Conservation (phyloP, 225 moss, liverwort and hornwort genomes). For the Pseudisothecium myosuroides region DNA sequence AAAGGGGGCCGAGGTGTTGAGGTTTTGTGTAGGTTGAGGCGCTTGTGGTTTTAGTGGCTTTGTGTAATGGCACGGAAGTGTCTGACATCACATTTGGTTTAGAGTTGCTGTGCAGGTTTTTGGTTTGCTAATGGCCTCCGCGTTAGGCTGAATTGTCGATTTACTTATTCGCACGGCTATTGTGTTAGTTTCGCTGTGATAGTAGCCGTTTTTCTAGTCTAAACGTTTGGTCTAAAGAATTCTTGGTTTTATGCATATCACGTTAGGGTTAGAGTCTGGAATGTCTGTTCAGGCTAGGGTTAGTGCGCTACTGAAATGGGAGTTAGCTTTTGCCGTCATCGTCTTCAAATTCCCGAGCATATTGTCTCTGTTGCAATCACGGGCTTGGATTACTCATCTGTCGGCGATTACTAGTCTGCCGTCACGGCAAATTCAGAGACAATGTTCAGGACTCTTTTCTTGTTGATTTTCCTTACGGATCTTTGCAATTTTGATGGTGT, state of each 20-base stretch:
- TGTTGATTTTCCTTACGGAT: background rate
- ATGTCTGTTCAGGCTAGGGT: background rate
- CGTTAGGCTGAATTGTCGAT: background rate
- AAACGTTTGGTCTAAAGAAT: background rate
- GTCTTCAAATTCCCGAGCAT: background rate
- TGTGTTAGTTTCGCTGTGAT: background rate
- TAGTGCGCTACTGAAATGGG: background rate
- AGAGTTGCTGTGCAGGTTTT: background rate
- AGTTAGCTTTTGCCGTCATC: background rate
- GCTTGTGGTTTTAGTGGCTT: background rate
- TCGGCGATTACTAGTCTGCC: background rate
- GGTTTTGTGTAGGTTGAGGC: conserved; percentile 1
- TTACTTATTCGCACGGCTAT: background rate
- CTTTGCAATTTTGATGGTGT: background rate
- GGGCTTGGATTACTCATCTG: background rate
- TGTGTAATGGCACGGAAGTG: background rate
- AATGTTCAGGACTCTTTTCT: background rate
- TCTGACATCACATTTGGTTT: background rate
- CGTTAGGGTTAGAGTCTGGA: conserved; percentile 10
- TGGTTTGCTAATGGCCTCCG: background rate
- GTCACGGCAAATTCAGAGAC: background rate
- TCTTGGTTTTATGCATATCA: background rate
- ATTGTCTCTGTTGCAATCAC: background rate
- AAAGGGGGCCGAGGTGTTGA: background rate
- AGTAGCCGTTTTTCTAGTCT: background rate